phyloP scores from a whole-genome alignment of 1,284 basidiomycete genomes.

The Fomes fomentarius region DNA sequence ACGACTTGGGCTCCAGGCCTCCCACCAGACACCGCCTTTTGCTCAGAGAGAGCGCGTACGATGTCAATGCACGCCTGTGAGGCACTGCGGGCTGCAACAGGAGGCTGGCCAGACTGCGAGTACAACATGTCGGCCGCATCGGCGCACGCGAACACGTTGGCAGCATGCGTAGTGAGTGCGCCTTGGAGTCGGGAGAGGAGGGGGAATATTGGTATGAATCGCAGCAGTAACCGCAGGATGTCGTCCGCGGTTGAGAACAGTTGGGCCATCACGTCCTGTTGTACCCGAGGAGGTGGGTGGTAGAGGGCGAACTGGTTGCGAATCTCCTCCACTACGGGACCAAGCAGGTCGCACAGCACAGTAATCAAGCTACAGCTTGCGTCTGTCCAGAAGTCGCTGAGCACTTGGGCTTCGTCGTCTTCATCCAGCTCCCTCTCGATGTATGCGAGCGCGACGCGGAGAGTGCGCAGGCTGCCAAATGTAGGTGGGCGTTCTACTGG shows the following conservation, averaged over 20 bases:
- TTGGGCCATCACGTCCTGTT: conserved; percentile 48
- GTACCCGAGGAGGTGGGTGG: conserved; percentile 30
- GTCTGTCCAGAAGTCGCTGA: conserved; percentile 63
- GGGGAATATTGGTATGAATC: conserved; percentile 48
- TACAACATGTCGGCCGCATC: conserved; percentile 49
- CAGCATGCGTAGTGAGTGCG: conserved; percentile 44
- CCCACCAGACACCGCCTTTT: conserved; percentile 35
- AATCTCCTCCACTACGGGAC: conserved; percentile 53
- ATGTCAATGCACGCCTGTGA: conserved; percentile 55
- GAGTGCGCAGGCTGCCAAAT: conserved; percentile 51
- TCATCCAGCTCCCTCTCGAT: conserved; percentile 55
- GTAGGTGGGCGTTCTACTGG: conserved; percentile 54
- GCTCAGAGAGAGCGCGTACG: conserved; percentile 45
- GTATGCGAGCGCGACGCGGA: conserved; percentile 65
- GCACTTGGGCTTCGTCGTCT: conserved; percentile 53
- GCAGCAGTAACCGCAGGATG: conserved; percentile 51
- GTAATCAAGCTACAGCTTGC: conserved; percentile 56
- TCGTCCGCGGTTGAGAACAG: conserved; percentile 59
- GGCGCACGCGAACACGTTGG: conserved; percentile 60
- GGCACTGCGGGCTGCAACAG: conserved; percentile 44
- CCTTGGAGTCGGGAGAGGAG: conserved; percentile 53
- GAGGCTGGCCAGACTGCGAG: conserved; percentile 42
- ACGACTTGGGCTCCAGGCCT: conserved; percentile 48
- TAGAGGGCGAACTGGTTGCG: conserved; percentile 47
- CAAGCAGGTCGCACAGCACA: conserved; percentile 56